Base-by-base conservation (phyloP, 2,329 filamentous ascomycete species). In the Monilinia fructigena region DNA sequence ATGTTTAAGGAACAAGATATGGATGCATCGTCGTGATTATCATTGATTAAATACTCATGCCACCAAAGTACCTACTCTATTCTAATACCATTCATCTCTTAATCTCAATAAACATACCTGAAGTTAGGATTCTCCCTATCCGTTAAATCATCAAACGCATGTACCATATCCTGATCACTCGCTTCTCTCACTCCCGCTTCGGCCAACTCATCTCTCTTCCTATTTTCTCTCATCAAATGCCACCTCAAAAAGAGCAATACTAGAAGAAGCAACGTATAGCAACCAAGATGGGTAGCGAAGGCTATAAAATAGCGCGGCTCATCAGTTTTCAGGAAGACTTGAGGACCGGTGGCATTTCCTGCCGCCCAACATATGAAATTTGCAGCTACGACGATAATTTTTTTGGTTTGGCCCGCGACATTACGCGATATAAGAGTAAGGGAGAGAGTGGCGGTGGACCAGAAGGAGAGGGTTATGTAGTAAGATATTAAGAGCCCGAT, bases 401-500 rank as follows among this genome's bases (percentile, higher is more conserved):
- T 86, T 75, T 87, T 87, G 2, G 85, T 87, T 66, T 85, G 83
- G 0, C 85, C 85, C n/a, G 82, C 85, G 18, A 86, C 76, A 72
- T 85, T 85, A 67, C 81, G 81, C 4, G 82, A 78, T 3, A 80
- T 81, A 77, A 92, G 83, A 18, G 86, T 88, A 71, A 92, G 82
- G 10, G 83, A 80, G 16, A 91, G 79, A 1, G 86, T 89, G 72
- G 89, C 85, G 0, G 88, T 89, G 0, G 89, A 87, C 89, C 89
- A 92, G 82, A 93, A 93, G 6, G 87, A 91, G 23, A 92, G 82
- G 0, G 86, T 88, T 68, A 92, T 88, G 78, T 92, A 93, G 80
- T 92, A 93, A 73, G 82, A 85, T 73, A 92, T 85, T 18, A 92
- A 79, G 0, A 93, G 81, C 7, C 89, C 89, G 38, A 88, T 82